Evolutionary conservation across 2,329 filamentous ascomycete genomes (phyloP).

Genomic region (Cladosporium sp.): DNA sequence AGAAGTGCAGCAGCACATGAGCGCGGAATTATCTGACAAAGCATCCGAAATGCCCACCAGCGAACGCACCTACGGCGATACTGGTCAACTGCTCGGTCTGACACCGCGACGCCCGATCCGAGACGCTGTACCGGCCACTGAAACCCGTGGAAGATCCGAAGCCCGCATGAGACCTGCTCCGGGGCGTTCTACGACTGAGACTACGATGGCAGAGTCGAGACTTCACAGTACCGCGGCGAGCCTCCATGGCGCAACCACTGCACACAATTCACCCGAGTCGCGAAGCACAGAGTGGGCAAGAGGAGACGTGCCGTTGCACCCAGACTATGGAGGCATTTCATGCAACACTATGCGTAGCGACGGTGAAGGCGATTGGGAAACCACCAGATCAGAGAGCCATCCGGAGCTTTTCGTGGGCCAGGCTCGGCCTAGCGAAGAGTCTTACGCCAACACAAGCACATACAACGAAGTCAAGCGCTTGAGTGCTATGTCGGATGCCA

Average conservation of each 20-base stretch:
- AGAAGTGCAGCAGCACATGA: neutral
- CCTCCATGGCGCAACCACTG: neutral
- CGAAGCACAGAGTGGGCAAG: neutral
- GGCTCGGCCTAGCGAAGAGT: constrained; percentile 16
- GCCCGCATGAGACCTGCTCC: neutral
- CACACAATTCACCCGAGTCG: neutral
- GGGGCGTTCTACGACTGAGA: neutral
- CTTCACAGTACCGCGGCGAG: neutral
- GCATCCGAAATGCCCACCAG: constrained; percentile 25
- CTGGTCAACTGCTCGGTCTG: constrained; percentile 25
- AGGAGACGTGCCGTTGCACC: neutral
- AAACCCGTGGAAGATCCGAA: neutral
- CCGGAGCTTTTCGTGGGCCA: constrained; percentile 1
- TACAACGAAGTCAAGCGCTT: constrained; percentile 14
- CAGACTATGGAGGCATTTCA: neutral
- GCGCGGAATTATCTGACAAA: neutral
- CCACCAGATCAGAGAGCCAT: constrained; percentile 13
- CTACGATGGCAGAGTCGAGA: neutral
- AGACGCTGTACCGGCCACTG: neutral
- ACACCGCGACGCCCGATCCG: constrained; percentile 14
- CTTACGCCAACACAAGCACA: constrained; percentile 25
- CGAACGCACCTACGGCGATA: constrained; percentile 30
- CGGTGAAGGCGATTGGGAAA: constrained; percentile 13
- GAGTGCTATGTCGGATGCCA: constrained; percentile 8
- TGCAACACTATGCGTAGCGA: neutral